Evolutionary conservation across 2,329 filamentous ascomycete species (phyloP).

Genomic region (Fusarium coicis): DNA sequence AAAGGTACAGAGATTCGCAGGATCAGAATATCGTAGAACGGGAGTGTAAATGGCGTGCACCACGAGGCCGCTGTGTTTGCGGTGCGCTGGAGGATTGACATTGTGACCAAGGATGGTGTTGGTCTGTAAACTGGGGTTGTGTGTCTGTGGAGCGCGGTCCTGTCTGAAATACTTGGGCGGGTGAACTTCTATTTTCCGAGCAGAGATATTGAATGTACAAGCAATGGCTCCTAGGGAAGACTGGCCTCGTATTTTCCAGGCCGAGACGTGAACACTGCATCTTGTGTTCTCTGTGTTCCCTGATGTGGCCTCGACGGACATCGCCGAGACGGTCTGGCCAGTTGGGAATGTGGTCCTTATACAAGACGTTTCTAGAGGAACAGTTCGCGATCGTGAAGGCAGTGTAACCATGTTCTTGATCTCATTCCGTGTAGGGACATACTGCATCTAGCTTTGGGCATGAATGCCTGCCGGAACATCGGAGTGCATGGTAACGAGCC

Average conservation of each 20-base stretch:
- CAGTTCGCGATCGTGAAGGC: neutral
- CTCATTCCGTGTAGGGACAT: neutral
- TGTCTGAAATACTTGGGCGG: neutral
- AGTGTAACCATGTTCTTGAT: neutral
- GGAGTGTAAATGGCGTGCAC: neutral
- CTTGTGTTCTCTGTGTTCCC: neutral
- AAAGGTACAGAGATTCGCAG: neutral
- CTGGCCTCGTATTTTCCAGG: neutral
- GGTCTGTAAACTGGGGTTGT: neutral
- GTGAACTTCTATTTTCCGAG: neutral
- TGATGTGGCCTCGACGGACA: neutral
- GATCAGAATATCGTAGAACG: neutral
- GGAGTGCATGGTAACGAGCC: too few relatives aligned
- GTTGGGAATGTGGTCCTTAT: neutral
- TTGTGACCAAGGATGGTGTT: fast-evolving
- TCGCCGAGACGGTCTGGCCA: neutral
- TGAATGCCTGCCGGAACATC: too few relatives aligned
- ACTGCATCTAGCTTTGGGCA: neutral
- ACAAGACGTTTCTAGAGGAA: neutral
- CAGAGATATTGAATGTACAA: too few relatives aligned
- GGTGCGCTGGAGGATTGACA: neutral
- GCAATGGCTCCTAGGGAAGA: neutral
- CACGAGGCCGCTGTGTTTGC: neutral
- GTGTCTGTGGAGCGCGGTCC: neutral
- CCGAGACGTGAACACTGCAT: neutral